These are phyloP conservation scores for Colletotrichum musicola DNA, from an alignment of 2,329 filamentous ascomycete genomes.

Conservation along the genomic window DNA sequence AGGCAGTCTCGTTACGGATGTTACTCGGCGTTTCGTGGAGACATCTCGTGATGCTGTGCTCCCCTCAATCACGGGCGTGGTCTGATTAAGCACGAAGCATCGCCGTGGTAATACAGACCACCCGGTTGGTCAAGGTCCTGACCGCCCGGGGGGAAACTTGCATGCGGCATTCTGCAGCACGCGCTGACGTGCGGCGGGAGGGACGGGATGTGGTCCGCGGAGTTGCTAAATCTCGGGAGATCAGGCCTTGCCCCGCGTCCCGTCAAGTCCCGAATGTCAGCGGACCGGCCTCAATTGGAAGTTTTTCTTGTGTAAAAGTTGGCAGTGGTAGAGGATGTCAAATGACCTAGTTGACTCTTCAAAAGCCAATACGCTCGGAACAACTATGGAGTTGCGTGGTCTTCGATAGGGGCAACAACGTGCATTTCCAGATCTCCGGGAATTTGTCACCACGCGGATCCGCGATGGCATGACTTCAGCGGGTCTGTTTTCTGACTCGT, in stretches of 20 bases:
- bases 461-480: not conserved
- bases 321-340: not conserved
- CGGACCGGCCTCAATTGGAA: not conserved
- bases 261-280: not conserved
- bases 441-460: conserved; percentile 3
- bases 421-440: conserved; percentile 17
- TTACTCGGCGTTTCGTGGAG: not conserved
- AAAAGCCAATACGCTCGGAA: too few species aligned
- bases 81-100: conserved; percentile 4
- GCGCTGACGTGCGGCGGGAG: not conserved
- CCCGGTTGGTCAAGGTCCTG: not conserved
- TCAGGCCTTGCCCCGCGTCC: not conserved
- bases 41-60: not conserved
- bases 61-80: not conserved
- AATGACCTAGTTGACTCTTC: not conserved
- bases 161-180: not conserved
- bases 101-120: conserved; percentile 14
- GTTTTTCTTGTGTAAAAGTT: too few species aligned
- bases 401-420: not conserved
- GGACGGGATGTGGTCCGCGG: conserved; percentile 10
- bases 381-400: not conserved
- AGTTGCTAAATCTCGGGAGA: conserved; percentile 12
- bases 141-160: too few species aligned
- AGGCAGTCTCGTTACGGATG: not conserved
- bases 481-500: not conserved